Evolutionary conservation across 371 early-diverging fungal species (phyloP).

Genomic region (Funneliformis caledonium): DNA sequence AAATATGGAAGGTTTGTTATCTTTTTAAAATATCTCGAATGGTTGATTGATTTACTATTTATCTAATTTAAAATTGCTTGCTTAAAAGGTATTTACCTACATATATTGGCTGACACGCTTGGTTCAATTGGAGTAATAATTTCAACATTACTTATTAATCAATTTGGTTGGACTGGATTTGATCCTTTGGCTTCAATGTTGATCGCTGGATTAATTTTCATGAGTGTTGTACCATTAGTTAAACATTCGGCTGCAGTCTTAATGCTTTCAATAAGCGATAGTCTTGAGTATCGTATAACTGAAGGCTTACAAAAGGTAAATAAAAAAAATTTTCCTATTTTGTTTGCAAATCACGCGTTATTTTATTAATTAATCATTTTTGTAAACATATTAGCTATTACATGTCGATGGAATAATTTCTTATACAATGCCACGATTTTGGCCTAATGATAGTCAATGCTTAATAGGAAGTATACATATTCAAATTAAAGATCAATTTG

Average conservation of each 20-base stretch:
- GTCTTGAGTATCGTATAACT: constrained; percentile 54
- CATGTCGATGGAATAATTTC: constrained; percentile 54
- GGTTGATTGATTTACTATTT: constrained; percentile 24
- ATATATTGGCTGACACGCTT: constrained; percentile 93
- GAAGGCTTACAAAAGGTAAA: constrained; percentile 59
- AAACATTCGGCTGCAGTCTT: constrained; percentile 65
- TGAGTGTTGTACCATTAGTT: constrained; percentile 86
- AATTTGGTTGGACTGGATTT: constrained; percentile 92
- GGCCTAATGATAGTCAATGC: constrained; percentile 66
- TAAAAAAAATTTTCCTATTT: background rate
- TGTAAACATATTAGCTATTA: constrained; percentile 41
- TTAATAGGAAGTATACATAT: constrained; percentile 64
- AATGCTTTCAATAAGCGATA: constrained; percentile 60
- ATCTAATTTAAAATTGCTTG: background rate
- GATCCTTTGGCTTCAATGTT: constrained; percentile 95
- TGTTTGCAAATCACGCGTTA: background rate
- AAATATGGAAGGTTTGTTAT: constrained; percentile 72
- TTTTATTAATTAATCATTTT: background rate
- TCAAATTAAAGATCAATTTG: constrained; percentile 50
- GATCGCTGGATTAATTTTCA: constrained; percentile 86
- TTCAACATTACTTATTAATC: constrained; percentile 86
- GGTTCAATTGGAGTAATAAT: constrained; percentile 96
- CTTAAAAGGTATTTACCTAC: constrained; percentile 85
- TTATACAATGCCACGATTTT: constrained; percentile 58
- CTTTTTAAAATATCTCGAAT: constrained; percentile 25